Evolutionary conservation across 257 asterid genomes (phyloP), one percentile per base, ranked within the genome.

Genomic region (Oldenlandia corymbosa): DNA sequence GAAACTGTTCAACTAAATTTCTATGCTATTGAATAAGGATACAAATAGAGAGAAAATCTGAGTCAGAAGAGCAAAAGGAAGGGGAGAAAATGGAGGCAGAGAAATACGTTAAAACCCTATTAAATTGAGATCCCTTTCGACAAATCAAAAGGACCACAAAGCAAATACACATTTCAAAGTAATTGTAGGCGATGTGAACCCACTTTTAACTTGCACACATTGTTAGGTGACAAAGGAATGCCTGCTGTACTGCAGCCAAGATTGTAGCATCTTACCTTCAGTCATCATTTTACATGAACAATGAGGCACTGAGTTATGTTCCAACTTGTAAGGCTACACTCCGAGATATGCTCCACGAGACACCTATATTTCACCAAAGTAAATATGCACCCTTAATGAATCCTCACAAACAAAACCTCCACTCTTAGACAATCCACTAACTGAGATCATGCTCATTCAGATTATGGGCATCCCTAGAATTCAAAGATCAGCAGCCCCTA

Each of bases 251-350:
- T 48, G 60, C 24, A 47, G 48, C 48, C 28, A 54, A 45, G 60
- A 64, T 59, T 67, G 49, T 37, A 66, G 64, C 59, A 76, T 59
- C 65, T 76, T 71, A 72, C 78, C 75, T 72, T 60, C 69, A 63
- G 55, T 30, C 46, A n/a, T 47, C 62, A 62, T 64, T 72, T 68
- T 56, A 48, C 43, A 60, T 55, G 60, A 75, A 71, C 60, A 58
- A 75, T 50, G 47, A 53, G 32, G 76, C 71, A 48, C 73, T 51
- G 55, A 58, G 43, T 71, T 67, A 71, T 30, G 68, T 64, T 47
- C 73, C 80, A 71, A 75, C 52, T 63, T 70, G 73, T 62, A 75
- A 66, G 71, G 58, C 76, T 75, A 70, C 52, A 50, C 74, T 76
- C 74, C 77, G 43, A 68, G 69, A 68, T 68, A 64, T 58, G 71